phyloP scores from a whole-genome alignment of 1,139 yeast genomes.

The Protomyces gravidus region DNA sequence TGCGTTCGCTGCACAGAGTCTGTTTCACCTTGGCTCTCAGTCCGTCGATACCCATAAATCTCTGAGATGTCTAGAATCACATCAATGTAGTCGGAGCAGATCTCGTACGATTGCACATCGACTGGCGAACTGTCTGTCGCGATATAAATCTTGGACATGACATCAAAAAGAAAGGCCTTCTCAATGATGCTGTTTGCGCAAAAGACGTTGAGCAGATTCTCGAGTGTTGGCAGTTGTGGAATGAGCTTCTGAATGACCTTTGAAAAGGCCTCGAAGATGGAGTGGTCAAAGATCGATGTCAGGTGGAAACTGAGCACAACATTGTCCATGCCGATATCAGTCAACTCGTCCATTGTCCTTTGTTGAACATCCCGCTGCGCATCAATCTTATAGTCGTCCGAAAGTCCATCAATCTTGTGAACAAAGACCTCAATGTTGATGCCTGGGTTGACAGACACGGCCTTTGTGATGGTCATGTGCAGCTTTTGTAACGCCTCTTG shows the following conservation, averaged over 20 bases:
- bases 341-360: conserved; percentile 84
- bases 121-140: conserved; percentile 96
- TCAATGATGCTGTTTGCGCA: conserved; percentile 81
- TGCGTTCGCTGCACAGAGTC: conserved; percentile 4
- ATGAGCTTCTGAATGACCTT: conserved; percentile 86
- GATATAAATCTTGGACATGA: conserved; percentile 88
- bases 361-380: conserved; percentile 97
- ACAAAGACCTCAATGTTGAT: conserved; percentile 88
- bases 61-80: conserved; percentile 79
- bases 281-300: conserved; percentile 91
- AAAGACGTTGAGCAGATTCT: conserved; percentile 79
- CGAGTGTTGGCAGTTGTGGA: conserved; percentile 82
- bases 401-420: conserved; percentile 90
- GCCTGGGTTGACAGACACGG: conserved; percentile 76
- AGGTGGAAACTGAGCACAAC: conserved; percentile 86
- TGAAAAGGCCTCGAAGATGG: conserved; percentile 91
- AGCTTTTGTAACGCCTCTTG: conserved; percentile 83
- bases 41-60: conserved; percentile 39
- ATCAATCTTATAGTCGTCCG: conserved; percentile 77
- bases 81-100: conserved; percentile 94
- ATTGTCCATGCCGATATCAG: conserved; percentile 84
- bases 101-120: conserved; percentile 91
- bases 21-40: conserved; percentile 11
- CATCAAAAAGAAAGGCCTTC: conserved; percentile 85
- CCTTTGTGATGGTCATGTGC: conserved; percentile 83